These are phyloP conservation scores for Paramecium sonneborni DNA, from an alignment of 73 alveolate genomes.

Conservation along the genomic window DNA sequence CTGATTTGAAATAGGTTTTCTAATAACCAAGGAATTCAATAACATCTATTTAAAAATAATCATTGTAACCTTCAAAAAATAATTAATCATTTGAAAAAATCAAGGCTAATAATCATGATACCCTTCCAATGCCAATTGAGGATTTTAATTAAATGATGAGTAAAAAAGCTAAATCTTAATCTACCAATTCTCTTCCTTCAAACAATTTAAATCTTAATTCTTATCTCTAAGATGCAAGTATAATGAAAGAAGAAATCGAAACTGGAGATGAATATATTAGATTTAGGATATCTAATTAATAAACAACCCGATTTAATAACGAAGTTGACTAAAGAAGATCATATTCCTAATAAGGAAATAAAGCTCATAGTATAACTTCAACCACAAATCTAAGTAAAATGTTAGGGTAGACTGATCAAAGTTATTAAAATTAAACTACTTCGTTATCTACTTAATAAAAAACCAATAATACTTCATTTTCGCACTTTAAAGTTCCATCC, in stretches of 20 bases:
- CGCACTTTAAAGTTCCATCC: slow-evolving; percentile 21
- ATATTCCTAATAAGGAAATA: slow-evolving; percentile 18
- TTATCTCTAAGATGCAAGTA: slow-evolving; percentile 39
- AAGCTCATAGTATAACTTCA: not conserved
- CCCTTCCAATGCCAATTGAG: slow-evolving; percentile 14
- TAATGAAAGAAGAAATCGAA: not conserved
- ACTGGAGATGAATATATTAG: not conserved
- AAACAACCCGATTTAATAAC: not conserved
- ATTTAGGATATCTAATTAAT: slow-evolving; percentile 13
- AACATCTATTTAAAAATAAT: not conserved
- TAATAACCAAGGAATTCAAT: not conserved
- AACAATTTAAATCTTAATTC: slow-evolving; percentile 14
- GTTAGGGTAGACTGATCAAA: not conserved
- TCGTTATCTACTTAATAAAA: not conserved
- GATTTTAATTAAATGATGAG: slow-evolving; percentile 35
- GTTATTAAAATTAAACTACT: slow-evolving; percentile 38
- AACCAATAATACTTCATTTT: slow-evolving; percentile 38
- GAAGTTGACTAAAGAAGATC: slow-evolving; percentile 32
- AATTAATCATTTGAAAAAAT: slow-evolving; percentile 27
- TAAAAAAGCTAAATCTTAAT: slow-evolving; percentile 38
- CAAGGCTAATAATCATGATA: slow-evolving; percentile 15
- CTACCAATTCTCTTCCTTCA: slow-evolving; percentile 15
- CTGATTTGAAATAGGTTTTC: not conserved
- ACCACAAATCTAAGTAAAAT: slow-evolving; percentile 14
- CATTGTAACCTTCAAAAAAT: not conserved